A percentile compares a stretch with the other conserved stretches of the same genome.
These are phyloP conservation scores for Pseudopithomyces maydicus DNA, from an alignment of 2,329 filamentous ascomycete species.

Conservation along the genomic window DNA sequence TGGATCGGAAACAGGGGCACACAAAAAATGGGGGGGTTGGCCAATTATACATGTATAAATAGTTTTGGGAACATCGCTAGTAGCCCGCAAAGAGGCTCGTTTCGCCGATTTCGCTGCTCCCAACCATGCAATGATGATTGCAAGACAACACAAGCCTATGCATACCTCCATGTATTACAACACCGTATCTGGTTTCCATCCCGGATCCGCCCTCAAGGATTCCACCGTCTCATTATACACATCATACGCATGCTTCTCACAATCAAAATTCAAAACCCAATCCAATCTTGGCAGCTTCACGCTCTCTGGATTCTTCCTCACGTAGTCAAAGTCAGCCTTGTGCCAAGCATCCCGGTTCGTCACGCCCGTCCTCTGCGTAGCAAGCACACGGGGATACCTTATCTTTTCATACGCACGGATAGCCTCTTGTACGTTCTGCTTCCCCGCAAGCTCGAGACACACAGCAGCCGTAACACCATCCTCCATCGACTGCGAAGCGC, in stretches of 20 bases:
- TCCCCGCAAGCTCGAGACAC: slow-evolving; percentile 24
- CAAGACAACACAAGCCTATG: no score
- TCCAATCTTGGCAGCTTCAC: slow-evolving; percentile 28
- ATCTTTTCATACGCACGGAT: slow-evolving; percentile 34
- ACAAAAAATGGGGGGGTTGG: background rate
- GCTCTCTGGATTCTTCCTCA: slow-evolving; percentile 27
- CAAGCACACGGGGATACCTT: slow-evolving; percentile 23
- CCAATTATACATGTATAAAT: background rate
- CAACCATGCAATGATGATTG: background rate
- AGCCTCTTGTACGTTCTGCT: slow-evolving; percentile 27
- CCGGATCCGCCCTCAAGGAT: slow-evolving; percentile 14
- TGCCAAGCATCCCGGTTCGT: slow-evolving; percentile 29
- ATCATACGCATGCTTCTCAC: slow-evolving; percentile 28
- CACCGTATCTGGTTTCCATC: slow-evolving; percentile 16
- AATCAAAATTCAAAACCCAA: slow-evolving; percentile 31
- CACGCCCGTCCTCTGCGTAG: slow-evolving; percentile 24
- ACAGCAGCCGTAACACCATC: slow-evolving; percentile 41
- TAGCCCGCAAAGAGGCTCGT: slow-evolving; percentile 6
- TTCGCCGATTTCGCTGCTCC: background rate
- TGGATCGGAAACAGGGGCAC: background rate
- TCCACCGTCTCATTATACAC: slow-evolving; percentile 32
- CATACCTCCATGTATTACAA: background rate
- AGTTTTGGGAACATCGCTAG: background rate
- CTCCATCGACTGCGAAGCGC: slow-evolving; percentile 58
- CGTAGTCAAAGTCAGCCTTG: slow-evolving; percentile 26